Conservation (phyloP, 768 basidiomycete genomes). For the Nidularia sp. region DNA sequence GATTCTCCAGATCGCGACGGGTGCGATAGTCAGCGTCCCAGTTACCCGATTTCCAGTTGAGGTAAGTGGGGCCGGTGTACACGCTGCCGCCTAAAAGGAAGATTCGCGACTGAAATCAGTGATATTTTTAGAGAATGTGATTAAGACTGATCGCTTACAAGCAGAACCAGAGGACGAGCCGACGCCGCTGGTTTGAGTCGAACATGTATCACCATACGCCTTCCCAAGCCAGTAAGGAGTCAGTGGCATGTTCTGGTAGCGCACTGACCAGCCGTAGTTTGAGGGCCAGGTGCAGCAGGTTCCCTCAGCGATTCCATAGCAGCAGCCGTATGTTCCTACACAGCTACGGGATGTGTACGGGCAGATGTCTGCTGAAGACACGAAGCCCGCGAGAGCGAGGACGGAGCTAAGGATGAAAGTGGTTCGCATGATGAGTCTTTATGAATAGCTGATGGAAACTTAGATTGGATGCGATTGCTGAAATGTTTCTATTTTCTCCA, state of each 20-base stretch:
- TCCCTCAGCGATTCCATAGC: slow-evolving; percentile 4
- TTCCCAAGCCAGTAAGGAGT: slow-evolving; percentile 1
- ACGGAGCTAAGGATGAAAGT: neutral
- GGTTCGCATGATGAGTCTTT: neutral
- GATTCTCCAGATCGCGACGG: neutral
- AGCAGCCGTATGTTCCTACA: slow-evolving; percentile 3
- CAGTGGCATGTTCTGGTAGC: neutral
- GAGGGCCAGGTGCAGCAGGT: slow-evolving; percentile 5
- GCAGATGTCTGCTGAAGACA: slow-evolving; percentile 4
- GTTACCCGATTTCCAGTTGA: slow-evolving; percentile 3
- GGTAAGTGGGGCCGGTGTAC: neutral
- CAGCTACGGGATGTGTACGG: slow-evolving; percentile 7
- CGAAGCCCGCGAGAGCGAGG: neutral
- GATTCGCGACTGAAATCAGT: neutral
- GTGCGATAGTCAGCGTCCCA: slow-evolving; percentile 3
- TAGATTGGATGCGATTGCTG: no score
- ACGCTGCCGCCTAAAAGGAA: slow-evolving; percentile 5
- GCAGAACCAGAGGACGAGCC: slow-evolving; percentile 1
- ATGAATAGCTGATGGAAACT: no score
- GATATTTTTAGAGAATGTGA: neutral
- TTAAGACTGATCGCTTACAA: slow-evolving; percentile 1
- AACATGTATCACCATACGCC: slow-evolving; percentile 3
- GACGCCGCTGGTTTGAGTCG: neutral
- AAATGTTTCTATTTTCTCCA: no score
- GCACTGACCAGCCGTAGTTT: slow-evolving; percentile 6